Evolutionary conservation across 202 grass and related monocot genomes (phyloP), one percentile per base, ranked within the genome.

Genomic region (Dendrocalamus latiflorus): DNA sequence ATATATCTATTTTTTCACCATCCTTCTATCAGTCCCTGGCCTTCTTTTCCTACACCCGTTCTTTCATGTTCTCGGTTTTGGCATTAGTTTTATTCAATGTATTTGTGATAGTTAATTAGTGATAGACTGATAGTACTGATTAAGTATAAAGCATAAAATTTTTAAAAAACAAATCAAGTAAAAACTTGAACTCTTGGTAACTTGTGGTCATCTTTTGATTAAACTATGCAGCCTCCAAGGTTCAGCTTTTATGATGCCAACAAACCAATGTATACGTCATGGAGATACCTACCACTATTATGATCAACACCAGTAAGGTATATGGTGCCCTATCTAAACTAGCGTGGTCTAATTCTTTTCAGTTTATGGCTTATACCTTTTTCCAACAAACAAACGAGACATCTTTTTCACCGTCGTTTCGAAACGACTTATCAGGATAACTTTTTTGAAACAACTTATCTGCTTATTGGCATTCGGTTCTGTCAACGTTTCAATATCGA

Each of bases 191-290:
- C 55, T 45, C 50, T 77, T 68, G 16, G 56, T 81, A 79, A 36
- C 43, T 65, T 84, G 41, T 68, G 74, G 33, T 53, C 60, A 60
- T 50, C 8, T 71, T 70, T 67, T 80, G 15, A 18, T 56, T 65
- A n/a, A 81, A 85, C 30, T 16, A 72, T 42, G 65, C 81, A 98
- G 95, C 91, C 89, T 72, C 83, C 95, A 67, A 82, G 70, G 57
- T 98, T 98, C 85, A 98, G 91, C 66, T 98, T 98, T 75, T 98
- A 98, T 72, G 93, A 95, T 75, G 95, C 87, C 71, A 54, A 62
- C 42, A 93, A 93, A 86, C 95, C 95, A 75, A 95, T 93, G 85
- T 98, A 93, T 51, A 95, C 95, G 71, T 95, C 91, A 72, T 59
- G 87, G 39, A 93, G 95, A 90, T 91, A 93, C 77, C 85, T 98